Evolutionary conservation across 257 asterid genomes (phyloP).

Genomic region (Fraxinus cuspidata): DNA sequence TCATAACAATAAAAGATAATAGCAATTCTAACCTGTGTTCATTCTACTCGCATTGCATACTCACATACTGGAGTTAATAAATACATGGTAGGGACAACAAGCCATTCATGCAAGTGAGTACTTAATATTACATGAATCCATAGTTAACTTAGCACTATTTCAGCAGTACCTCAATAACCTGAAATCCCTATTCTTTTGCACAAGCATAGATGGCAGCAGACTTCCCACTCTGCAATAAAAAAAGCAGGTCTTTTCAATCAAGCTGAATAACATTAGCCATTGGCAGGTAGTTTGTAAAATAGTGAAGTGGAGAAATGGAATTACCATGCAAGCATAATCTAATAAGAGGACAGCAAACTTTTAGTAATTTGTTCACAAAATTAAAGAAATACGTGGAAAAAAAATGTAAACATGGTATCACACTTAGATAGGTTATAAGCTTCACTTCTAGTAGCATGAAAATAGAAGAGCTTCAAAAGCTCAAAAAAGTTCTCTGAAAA

Average conservation of each 20-base stretch:
- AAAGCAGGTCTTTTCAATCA: conserved; percentile 29
- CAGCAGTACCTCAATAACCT: conserved; percentile 81
- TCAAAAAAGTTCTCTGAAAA: no score
- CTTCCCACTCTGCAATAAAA: conserved; percentile 79
- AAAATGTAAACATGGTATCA: no score
- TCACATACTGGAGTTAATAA: not conserved
- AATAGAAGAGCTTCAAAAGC: no score
- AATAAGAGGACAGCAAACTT: not conserved
- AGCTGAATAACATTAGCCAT: not conserved
- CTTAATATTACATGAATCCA: conserved; percentile 14
- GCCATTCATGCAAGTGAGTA: conserved; percentile 2
- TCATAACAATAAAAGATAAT: not conserved
- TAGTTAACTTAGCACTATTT: not conserved
- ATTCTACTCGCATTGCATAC: not conserved
- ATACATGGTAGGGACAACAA: not conserved
- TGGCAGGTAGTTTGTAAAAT: not conserved
- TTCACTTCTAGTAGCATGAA: no score
- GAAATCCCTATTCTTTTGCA: conserved; percentile 95
- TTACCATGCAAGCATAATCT: not conserved
- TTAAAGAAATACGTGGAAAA: no score
- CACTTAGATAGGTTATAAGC: no score
- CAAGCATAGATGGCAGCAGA: conserved; percentile 97
- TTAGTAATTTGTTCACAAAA: no score
- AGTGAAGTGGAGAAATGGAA: not conserved
- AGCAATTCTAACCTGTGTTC: not conserved